These are phyloP conservation scores for Pichia sp. DNA, from an alignment of 1,139 yeast species.

Conservation along the genomic window DNA sequence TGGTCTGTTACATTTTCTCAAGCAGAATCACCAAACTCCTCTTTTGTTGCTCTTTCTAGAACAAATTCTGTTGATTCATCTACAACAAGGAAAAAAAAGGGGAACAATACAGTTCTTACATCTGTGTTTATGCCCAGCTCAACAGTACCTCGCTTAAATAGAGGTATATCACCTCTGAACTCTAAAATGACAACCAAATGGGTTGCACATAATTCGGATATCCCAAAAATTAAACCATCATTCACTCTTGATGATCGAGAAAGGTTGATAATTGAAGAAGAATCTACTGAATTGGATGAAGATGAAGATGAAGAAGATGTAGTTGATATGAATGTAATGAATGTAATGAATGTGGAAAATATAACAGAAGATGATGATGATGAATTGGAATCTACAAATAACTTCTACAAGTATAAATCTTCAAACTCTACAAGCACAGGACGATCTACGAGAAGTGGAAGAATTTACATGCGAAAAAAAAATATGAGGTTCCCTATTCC, in stretches of 20 bases:
- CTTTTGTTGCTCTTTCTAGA: conserved; percentile 26
- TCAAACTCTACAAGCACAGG: neutral
- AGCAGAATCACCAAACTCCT: conserved; percentile 28
- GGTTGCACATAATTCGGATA: conserved; percentile 17
- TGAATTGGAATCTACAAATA: neutral
- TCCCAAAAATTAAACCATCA: conserved; percentile 21
- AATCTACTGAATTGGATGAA: conserved; percentile 20
- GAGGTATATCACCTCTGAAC: conserved; percentile 34
- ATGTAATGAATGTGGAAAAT: neutral
- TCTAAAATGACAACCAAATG: conserved; percentile 26
- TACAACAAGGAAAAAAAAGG: conserved; percentile 17
- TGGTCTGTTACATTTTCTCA: conserved; percentile 24
- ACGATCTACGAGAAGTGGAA: neutral
- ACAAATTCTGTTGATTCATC: conserved; percentile 27
- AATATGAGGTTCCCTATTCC: conserved; percentile 10
- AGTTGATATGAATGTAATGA: neutral
- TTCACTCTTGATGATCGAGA: conserved; percentile 23
- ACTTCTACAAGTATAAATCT: neutral
- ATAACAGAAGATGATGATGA: neutral
- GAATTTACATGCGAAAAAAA: conserved; percentile 6
- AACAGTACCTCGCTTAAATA: neutral
- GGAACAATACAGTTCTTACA: conserved; percentile 5
- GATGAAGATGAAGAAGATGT: conserved; percentile 1
- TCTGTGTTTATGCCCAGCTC: neutral
- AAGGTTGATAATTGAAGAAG: conserved; percentile 31